Evolutionary conservation across 805 yeast genomes (phyloP), one percentile per base, ranked within the genome.

Genomic region (Candida maesae): DNA sequence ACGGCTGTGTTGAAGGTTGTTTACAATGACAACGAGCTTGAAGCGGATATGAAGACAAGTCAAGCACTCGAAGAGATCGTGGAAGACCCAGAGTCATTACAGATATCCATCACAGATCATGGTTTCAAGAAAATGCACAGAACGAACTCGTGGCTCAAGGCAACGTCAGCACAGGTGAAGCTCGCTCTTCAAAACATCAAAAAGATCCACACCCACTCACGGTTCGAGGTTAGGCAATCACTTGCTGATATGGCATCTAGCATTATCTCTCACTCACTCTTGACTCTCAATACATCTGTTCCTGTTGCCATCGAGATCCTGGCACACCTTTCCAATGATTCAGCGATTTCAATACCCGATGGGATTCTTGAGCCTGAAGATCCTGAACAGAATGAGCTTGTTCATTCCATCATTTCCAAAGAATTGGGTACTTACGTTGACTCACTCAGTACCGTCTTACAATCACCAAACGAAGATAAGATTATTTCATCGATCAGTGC

Each of bases 61-160:
- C 44, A 53, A n/a, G 42, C 40, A 6, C 29, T 53, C 3, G 42
- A 51, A 18, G 51, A 50, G 8, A 35, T 49, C 2, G 33, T 42
- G 6, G 47, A 42, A 11, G 51, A 41, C 11, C 23, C 39, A 1
- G 48, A 50, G 11, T 34, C 55, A 11, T 49, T 46, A 5, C 44
- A 45, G 10, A 46, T 60, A 6, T 38, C 46, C 6, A 32, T 42
- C 30, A 51, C 42, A 25, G 55, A 44, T 20, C 44, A 40, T 31
- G 46, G 41, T 17, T 51, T 53, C 30, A 44, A 36, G n/a, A 56
- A 54, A 27, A 38, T 50, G 4, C 71, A 67, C 46, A 62, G 84
- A 52, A 69, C 75, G 5, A 63, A 63, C 6, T 50, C 70, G 13
- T 80, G 87, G 87, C 53, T 78, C n/a, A 63, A 56, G 12, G 79